Conservation (phyloP, 2,329 filamentous ascomycete species). For the Fusarium nisikadoi region DNA sequence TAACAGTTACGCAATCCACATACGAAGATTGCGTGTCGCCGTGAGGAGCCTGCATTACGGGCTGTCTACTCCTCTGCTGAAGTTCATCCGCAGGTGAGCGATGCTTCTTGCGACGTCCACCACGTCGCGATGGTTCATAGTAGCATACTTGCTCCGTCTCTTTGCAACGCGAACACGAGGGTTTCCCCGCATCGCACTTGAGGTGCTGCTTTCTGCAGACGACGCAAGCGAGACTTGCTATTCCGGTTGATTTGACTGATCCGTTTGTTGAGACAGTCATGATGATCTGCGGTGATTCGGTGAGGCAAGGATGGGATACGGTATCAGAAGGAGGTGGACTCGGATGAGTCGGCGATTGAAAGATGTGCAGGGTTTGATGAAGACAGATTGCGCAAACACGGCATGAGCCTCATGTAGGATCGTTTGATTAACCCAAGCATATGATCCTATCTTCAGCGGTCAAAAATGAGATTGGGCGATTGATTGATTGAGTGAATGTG, state of each 20-base stretch:
- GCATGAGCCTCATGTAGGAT: not conserved
- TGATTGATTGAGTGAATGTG: not conserved
- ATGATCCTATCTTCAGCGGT: not conserved
- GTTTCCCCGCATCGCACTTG: conserved; percentile 39
- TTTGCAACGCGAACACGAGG: conserved; percentile 35
- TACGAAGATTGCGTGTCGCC: not conserved
- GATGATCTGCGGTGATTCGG: not conserved
- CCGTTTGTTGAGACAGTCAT: conserved; percentile 18
- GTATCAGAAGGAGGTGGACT: not conserved
- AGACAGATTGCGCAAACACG: not conserved
- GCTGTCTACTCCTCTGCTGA: not conserved
- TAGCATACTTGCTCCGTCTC: conserved; percentile 18
- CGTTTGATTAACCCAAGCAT: not conserved
- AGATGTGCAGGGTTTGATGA: not conserved
- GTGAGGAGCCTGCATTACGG: not conserved
- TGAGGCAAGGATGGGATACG: conserved; percentile 1
- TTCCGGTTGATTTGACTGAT: conserved; percentile 17
- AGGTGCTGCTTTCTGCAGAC: conserved; percentile 39
- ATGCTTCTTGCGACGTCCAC: conserved; percentile 30
- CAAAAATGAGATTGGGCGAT: fast-evolving
- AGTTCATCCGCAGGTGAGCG: not conserved
- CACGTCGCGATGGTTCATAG: conserved; percentile 39
- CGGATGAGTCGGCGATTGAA: conserved; percentile 25
- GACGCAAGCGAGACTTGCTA: conserved; percentile 34
- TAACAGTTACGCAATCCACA: conserved; percentile 6